Evolutionary conservation across 257 asterid genomes (phyloP).

Genomic region (Solanum sitiens): DNA sequence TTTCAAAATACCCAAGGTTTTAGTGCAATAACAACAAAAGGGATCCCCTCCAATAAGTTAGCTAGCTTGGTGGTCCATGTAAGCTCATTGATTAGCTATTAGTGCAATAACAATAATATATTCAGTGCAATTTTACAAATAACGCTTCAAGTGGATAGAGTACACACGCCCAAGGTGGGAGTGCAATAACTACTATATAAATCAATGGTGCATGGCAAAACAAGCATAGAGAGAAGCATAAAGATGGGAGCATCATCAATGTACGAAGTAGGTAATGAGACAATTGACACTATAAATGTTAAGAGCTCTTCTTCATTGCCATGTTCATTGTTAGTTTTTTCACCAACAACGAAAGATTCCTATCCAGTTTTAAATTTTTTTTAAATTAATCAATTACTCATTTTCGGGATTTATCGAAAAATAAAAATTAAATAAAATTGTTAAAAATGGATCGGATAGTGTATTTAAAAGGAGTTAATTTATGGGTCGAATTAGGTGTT

Average conservation of each 20-base stretch:
- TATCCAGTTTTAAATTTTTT: constrained; percentile 39
- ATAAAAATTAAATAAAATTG: no score
- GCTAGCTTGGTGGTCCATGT: background rate
- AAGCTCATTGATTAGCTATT: background rate
- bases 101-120: no score
- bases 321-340: constrained; percentile 20
- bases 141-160: no score
- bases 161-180: no score
- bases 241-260: constrained; percentile 1
- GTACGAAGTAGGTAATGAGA: constrained; percentile 28
- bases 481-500: no score
- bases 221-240: background rate
- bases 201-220: background rate
- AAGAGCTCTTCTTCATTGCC: constrained; percentile 30
- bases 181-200: background rate
- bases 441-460: no score
- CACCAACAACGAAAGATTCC: constrained; percentile 30
- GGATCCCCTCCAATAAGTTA: background rate
- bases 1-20: no score
- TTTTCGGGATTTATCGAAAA: no score
- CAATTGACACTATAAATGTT: constrained; percentile 17
- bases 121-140: no score
- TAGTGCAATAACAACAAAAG: no score
- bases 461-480: no score
- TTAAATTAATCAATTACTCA: no score